Evolutionary conservation across 768 basidiomycete genomes (phyloP).

Genomic region (Amanita phalloides): DNA sequence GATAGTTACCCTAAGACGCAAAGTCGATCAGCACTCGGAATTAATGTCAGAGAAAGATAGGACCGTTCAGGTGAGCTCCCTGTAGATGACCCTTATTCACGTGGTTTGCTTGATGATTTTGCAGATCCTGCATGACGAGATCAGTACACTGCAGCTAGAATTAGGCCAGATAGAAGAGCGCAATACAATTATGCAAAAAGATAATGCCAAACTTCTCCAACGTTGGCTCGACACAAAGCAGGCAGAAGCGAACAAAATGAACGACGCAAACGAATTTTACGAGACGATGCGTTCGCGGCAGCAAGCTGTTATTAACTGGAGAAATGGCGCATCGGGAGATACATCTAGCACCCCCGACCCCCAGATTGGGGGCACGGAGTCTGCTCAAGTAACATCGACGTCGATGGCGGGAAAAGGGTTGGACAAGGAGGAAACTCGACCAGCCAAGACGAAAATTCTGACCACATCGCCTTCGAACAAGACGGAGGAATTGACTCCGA

Average conservation of each 20-base stretch:
- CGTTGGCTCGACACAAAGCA: constrained; percentile 97
- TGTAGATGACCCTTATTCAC: constrained; percentile 2
- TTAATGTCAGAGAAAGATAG: constrained; percentile 84
- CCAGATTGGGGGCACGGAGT: constrained; percentile 17
- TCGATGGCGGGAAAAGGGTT: constrained; percentile 65
- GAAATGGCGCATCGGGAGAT: constrained; percentile 27
- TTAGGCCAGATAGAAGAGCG: constrained; percentile 82
- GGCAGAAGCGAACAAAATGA: constrained; percentile 88
- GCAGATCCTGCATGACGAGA: constrained; percentile 91
- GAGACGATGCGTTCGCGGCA: constrained; percentile 76
- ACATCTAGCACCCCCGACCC: constrained; percentile 10
- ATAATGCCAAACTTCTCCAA: constrained; percentile 91
- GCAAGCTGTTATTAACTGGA: constrained; percentile 49
- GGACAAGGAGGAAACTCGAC: constrained; percentile 33
- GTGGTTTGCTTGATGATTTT: constrained; percentile 3
- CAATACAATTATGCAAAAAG: constrained; percentile 76
- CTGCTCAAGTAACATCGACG: constrained; percentile 19
- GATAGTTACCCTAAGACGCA: constrained; percentile 53
- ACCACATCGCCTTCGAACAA: constrained; percentile 58
- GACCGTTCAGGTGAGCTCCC: constrained; percentile 67
- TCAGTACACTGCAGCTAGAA: constrained; percentile 85
- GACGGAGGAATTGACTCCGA: constrained; percentile 79
- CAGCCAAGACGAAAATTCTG: constrained; percentile 58
- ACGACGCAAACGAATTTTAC: constrained; percentile 85
- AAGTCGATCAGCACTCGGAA: constrained; percentile 77